phyloP scores from a whole-genome alignment of 371 early-diverging fungal species.

The Mucor plumbeus region DNA sequence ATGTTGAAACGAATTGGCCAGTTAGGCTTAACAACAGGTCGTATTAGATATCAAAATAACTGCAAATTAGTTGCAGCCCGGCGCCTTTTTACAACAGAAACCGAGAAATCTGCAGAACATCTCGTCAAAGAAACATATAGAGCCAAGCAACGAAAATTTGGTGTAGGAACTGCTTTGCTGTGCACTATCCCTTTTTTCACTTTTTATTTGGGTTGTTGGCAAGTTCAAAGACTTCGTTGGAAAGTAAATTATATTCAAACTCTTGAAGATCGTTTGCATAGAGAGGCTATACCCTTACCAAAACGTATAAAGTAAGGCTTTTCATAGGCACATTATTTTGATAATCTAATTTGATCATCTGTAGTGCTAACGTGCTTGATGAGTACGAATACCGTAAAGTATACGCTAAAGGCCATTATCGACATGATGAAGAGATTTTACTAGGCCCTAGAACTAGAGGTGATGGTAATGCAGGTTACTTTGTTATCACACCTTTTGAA shows the following conservation, averaged over 20 bases:
- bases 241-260: constrained; percentile 81
- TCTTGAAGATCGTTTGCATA: constrained; percentile 68
- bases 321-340: neutral
- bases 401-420: constrained; percentile 67
- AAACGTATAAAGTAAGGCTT: constrained; percentile 61
- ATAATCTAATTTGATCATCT: neutral
- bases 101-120: constrained; percentile 2
- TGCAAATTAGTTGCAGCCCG: neutral
- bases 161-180: constrained; percentile 47
- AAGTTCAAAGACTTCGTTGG: constrained; percentile 89
- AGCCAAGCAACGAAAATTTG: constrained; percentile 38
- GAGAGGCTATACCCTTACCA: constrained; percentile 74
- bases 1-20: constrained; percentile 23
- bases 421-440: constrained; percentile 78
- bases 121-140: constrained; percentile 25
- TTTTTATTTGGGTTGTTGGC: constrained; percentile 91
- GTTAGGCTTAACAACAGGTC: constrained; percentile 4
- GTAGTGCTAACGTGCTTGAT: constrained; percentile 53
- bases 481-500: constrained; percentile 84
- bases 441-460: constrained; percentile 80
- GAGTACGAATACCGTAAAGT: constrained; percentile 81
- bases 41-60: neutral
- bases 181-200: constrained; percentile 79
- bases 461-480: constrained; percentile 81
- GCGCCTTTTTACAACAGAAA: constrained; percentile 7